phyloP scores from a whole-genome alignment of 495 filamentous ascomycete species.

The Penicillium taxi region DNA sequence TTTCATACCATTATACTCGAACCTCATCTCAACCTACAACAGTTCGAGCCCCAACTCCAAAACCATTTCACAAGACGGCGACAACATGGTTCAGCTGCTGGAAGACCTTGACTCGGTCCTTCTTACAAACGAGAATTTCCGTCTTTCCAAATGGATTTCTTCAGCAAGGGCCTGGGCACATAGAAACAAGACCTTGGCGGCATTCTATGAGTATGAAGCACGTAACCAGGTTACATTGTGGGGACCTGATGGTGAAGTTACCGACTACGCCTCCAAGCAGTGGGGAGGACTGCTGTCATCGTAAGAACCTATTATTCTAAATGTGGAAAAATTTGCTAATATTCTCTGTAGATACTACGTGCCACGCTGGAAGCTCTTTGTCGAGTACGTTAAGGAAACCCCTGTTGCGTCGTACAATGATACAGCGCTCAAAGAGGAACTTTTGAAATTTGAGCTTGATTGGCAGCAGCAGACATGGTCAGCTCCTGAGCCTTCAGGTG shows the following conservation, averaged over 20 bases:
- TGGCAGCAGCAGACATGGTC: conserved; percentile 31
- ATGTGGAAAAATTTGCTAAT: too few relatives aligned
- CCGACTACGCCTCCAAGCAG: conserved; percentile 43
- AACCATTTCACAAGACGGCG: conserved; percentile 16
- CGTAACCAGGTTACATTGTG: conserved; percentile 49
- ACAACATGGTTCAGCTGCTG: conserved; percentile 28
- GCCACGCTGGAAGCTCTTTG: conserved; percentile 41
- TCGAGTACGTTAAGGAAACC: conserved; percentile 35
- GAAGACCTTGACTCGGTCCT: conserved; percentile 37
- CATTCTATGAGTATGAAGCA: conserved; percentile 44
- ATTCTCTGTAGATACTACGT: too few relatives aligned
- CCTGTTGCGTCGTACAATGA: conserved; percentile 23
- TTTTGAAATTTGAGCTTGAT: conserved; percentile 31
- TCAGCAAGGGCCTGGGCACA: conserved; percentile 30
- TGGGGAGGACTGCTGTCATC: conserved; percentile 43
- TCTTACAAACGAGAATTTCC: conserved; percentile 37
- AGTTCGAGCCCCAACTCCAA: conserved; percentile 8
- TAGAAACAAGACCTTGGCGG: conserved; percentile 15
- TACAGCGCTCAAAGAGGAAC: conserved; percentile 17
- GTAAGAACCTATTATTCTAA: too few relatives aligned
- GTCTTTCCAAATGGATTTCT: conserved; percentile 36
- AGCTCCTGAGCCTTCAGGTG: conserved; percentile 8
- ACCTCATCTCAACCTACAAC: conserved; percentile 32
- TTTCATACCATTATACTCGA: conserved; percentile 34
- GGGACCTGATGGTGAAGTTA: conserved; percentile 44